phyloP scores from a whole-genome alignment of 2,329 filamentous ascomycete genomes.

The Epicoccum nigrum region DNA sequence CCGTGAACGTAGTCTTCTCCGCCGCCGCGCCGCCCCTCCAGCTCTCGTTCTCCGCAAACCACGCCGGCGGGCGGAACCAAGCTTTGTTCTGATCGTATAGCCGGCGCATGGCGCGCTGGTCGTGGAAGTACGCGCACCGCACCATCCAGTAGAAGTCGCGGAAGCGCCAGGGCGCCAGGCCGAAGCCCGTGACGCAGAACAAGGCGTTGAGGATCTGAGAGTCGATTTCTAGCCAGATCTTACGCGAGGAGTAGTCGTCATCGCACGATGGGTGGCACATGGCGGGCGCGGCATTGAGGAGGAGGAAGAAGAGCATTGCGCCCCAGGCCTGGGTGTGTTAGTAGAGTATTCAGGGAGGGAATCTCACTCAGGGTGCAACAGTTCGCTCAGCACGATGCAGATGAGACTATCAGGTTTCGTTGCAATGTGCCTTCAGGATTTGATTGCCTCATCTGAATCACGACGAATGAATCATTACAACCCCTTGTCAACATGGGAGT shows the following conservation, averaged over 20 bases:
- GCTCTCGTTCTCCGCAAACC: conserved; percentile 56
- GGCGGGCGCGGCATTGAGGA: conserved; percentile 74
- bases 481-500: too few relatives aligned
- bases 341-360: not conserved
- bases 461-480: too few relatives aligned
- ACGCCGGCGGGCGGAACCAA: conserved; percentile 76
- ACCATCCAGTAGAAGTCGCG: conserved; percentile 77
- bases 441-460: too few relatives aligned
- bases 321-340: conserved; percentile 68
- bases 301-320: conserved; percentile 84
- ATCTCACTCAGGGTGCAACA: too few relatives aligned
- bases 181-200: conserved; percentile 85
- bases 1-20: conserved; percentile 65
- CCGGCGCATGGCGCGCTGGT: conserved; percentile 59
- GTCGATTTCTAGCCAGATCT: conserved; percentile 83
- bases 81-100: conserved; percentile 74
- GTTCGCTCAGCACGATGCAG: too few relatives aligned
- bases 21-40: conserved; percentile 19
- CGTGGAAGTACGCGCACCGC: conserved; percentile 58
- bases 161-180: conserved; percentile 81
- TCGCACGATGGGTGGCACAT: conserved; percentile 76
- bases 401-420: too few relatives aligned
- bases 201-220: conserved; percentile 81
- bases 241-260: conserved; percentile 72
- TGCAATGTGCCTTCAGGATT: too few relatives aligned